These are phyloP conservation scores for Naganishia sp. DNA, from an alignment of 1,284 basidiomycete species.

Conservation along the genomic window DNA sequence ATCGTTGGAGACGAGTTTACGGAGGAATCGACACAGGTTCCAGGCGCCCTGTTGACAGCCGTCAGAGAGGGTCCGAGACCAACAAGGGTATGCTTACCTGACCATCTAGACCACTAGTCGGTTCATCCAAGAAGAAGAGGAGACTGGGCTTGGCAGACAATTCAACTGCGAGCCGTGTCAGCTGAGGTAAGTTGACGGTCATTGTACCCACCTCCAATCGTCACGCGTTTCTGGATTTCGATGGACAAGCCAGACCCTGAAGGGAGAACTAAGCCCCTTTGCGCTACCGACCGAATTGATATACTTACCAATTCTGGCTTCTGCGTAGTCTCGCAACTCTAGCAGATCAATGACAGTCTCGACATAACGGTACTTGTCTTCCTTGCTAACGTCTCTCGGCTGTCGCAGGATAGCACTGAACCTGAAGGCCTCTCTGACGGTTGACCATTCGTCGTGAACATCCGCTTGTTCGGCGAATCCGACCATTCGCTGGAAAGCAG, in stretches of 20 bases:
- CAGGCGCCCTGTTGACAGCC: slow-evolving; percentile 56
- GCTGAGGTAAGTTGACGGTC: slow-evolving; percentile 33
- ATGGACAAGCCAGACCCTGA: slow-evolving; percentile 38
- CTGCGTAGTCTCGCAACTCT: slow-evolving; percentile 57
- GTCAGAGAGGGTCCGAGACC: not conserved
- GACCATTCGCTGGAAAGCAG: slow-evolving; percentile 58
- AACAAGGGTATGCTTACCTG: slow-evolving; percentile 25
- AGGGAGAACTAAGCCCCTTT: not conserved
- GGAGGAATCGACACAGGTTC: slow-evolving; percentile 60
- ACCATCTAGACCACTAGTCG: slow-evolving; percentile 44
- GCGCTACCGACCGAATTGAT: not conserved
- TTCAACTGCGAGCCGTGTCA: slow-evolving; percentile 4
- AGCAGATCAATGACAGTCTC: slow-evolving; percentile 59
- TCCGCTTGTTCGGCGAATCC: slow-evolving; percentile 55
- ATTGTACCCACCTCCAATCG: slow-evolving; percentile 53
- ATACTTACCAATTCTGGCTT: slow-evolving; percentile 55
- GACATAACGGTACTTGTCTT: slow-evolving; percentile 59
- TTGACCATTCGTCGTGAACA: slow-evolving; percentile 43
- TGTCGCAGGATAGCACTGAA: slow-evolving; percentile 83
- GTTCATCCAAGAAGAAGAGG: slow-evolving; percentile 55
- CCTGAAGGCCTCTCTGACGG: slow-evolving; percentile 74
- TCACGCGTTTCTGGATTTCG: slow-evolving; percentile 52
- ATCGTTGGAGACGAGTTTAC: slow-evolving; percentile 74
- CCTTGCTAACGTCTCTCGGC: slow-evolving; percentile 59
- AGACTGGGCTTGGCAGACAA: slow-evolving; percentile 44